Evolutionary conservation across 2,329 filamentous ascomycete genomes (phyloP), one percentile per base, ranked within the genome.

Genomic region (Fusarium annulatum): DNA sequence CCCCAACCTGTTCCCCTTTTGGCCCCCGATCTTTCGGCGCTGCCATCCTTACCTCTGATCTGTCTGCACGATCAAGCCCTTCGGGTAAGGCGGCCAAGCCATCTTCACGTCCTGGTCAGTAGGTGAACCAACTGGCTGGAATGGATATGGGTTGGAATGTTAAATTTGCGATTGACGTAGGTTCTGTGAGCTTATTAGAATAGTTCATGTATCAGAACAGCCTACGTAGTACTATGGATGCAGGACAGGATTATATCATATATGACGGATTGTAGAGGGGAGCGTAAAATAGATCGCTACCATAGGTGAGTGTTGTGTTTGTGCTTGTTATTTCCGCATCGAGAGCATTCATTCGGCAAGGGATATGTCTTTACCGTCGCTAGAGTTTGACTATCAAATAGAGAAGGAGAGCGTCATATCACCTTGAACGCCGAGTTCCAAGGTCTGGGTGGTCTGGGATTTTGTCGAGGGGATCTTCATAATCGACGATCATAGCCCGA

Each of bases 101-200:
- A 65, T 69, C 56, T 61, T 56, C 56, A 73, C 56, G 52, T 70
- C 43, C 67, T 70, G 55, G 38, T 48, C 56, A 61, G 61, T 69
- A 58, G 34, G 43, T 74, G 64, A 71, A 70, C 73, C 71, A 74
- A 61, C 57, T 49, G 58, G 64, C 59, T 77, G 74, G 76, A 77
- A 77, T 77, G 76, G 46, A 64, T 36, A 61, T 52, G 48, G 42
- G 55, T 39, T 76, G 75, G 69, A 76, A 77, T 71, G 69, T 56
- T 30, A 56, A 52, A 36, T 38, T 52, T 48, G 43, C 61, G 60
- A 46, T 69, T 66, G 53, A 61, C 60, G 53, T 75, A n/a, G 53
- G 52, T 43, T 49, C 34, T 42, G 69, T 64, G 46, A 61, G 69
- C 36, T 61, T 55, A 39, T 43, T 60, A 34, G 48, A 48, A 48